Conservation (phyloP, 2,329 filamentous ascomycete genomes). For the Raffaelea albimanens region DNA sequence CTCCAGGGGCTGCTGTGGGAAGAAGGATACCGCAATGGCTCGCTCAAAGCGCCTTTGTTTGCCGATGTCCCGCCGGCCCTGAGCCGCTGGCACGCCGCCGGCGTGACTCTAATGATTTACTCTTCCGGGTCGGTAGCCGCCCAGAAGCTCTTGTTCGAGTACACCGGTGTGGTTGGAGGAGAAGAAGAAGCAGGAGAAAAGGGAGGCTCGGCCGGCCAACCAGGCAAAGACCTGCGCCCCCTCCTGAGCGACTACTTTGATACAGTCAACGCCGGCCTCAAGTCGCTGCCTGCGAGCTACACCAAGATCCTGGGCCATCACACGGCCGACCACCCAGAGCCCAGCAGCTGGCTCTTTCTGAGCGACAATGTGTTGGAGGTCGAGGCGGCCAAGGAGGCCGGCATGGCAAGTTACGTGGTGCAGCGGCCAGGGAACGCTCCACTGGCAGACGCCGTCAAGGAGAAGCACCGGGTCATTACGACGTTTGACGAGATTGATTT, state of each 20-base stretch:
- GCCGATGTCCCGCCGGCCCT: constrained; percentile 61
- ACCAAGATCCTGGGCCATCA: constrained; percentile 38
- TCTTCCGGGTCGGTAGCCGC: constrained; percentile 72
- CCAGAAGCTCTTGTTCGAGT: constrained; percentile 69
- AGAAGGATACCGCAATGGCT: constrained; percentile 60
- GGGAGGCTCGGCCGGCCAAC: constrained; percentile 15
- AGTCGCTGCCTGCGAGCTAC: constrained; percentile 61
- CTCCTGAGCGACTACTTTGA: constrained; percentile 64
- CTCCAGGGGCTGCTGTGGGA: constrained; percentile 75
- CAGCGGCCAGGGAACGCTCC: constrained; percentile 61
- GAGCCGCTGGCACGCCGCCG: constrained; percentile 44
- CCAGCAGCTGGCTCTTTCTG: constrained; percentile 60
- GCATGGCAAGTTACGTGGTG: constrained; percentile 55
- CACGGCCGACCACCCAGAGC: constrained; percentile 31
- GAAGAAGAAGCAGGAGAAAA: background rate
- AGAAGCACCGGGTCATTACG: constrained; percentile 18
- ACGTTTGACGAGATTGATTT: constrained; percentile 20
- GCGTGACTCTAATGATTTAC: constrained; percentile 62
- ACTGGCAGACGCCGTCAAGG: constrained; percentile 34
- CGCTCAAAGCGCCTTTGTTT: constrained; percentile 65
- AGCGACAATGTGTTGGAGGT: constrained; percentile 71
- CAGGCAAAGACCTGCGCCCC: constrained; percentile 46
- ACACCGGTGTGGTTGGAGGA: constrained; percentile 39
- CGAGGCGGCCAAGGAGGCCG: constrained; percentile 49
- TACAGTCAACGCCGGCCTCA: constrained; percentile 70